These are phyloP conservation scores for Grifola frondosa DNA, from an alignment of 1,284 basidiomycete genomes.

Conservation along the genomic window DNA sequence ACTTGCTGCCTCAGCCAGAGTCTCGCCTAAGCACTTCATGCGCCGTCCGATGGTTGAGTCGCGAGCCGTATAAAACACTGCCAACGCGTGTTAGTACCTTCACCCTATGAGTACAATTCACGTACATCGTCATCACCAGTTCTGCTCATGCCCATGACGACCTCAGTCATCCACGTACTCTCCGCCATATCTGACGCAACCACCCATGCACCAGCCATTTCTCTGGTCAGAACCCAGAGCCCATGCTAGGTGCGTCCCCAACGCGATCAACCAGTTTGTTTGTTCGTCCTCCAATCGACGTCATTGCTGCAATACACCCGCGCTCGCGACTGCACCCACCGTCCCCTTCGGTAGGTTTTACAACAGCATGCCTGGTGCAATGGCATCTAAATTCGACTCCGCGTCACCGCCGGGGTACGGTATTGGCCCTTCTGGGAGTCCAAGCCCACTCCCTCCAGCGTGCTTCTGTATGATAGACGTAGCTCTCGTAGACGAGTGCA, in stretches of 20 bases:
- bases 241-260: constrained; percentile 80
- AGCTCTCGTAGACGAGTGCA: constrained; percentile 65
- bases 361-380: too few species aligned
- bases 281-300: constrained; percentile 79
- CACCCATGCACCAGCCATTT: constrained; percentile 57
- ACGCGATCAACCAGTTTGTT: constrained; percentile 82
- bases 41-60: constrained; percentile 66
- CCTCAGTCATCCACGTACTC: constrained; percentile 35
- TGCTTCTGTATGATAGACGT: constrained; percentile 72
- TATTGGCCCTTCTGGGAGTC: constrained; percentile 64
- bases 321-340: constrained; percentile 77
- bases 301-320: constrained; percentile 71
- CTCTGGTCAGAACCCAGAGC: constrained; percentile 80
- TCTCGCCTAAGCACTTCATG: constrained; percentile 60
- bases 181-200: constrained; percentile 40
- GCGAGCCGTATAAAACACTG: constrained; percentile 77
- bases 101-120: constrained; percentile 1
- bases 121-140: constrained; percentile 82
- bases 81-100: background rate
- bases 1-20: constrained; percentile 53
- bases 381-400: constrained; percentile 24
- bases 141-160: constrained; percentile 75
- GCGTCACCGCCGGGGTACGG: constrained; percentile 33
- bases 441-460: constrained; percentile 75
- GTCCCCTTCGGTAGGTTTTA: constrained; percentile 77